Evolutionary conservation across 164 flowering plant genomes (phyloP).

Genomic region (Warburgia ugandensis): DNA sequence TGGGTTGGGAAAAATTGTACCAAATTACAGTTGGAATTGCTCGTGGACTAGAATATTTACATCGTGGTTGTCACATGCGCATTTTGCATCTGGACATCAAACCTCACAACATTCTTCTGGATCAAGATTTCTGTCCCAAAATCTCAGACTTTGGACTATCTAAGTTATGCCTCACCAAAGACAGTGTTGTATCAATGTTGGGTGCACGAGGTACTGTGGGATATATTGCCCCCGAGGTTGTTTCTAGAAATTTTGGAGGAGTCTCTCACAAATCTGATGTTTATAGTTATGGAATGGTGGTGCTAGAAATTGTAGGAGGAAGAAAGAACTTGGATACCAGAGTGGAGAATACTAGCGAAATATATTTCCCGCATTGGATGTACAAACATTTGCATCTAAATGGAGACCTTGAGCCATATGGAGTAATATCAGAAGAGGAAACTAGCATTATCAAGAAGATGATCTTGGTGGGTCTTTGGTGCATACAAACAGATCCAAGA

Average conservation of each 20-base stretch:
- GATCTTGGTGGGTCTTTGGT: slow-evolving; percentile 3
- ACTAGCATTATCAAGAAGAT: slow-evolving; percentile 3
- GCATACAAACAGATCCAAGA: too few relatives aligned
- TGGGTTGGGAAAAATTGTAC: too few relatives aligned
- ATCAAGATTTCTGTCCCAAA: slow-evolving; percentile 6
- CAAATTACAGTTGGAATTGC: too few relatives aligned
- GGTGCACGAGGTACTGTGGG: slow-evolving; percentile 5
- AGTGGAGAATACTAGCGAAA: too few relatives aligned
- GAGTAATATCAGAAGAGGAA: not conserved
- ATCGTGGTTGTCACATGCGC: slow-evolving; percentile 3
- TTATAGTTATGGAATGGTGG: slow-evolving; percentile 10
- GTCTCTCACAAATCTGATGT: slow-evolving; percentile 7
- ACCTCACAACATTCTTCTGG: too few relatives aligned
- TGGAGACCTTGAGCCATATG: not conserved
- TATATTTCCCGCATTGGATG: slow-evolving; percentile 7
- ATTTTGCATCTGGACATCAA: slow-evolving; percentile 9
- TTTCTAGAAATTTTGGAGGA: not conserved
- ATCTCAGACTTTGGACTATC: slow-evolving; percentile 10
- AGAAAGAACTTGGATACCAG: too few relatives aligned
- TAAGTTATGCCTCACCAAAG: not conserved
- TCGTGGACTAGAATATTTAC: slow-evolving; percentile 7
- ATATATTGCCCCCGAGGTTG: slow-evolving; percentile 11
- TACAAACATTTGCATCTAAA: not conserved
- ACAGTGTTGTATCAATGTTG: slow-evolving; percentile 1
- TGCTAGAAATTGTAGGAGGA: too few relatives aligned